phyloP scores from a whole-genome alignment of 768 basidiomycete species.

The Podaxis sp. region DNA sequence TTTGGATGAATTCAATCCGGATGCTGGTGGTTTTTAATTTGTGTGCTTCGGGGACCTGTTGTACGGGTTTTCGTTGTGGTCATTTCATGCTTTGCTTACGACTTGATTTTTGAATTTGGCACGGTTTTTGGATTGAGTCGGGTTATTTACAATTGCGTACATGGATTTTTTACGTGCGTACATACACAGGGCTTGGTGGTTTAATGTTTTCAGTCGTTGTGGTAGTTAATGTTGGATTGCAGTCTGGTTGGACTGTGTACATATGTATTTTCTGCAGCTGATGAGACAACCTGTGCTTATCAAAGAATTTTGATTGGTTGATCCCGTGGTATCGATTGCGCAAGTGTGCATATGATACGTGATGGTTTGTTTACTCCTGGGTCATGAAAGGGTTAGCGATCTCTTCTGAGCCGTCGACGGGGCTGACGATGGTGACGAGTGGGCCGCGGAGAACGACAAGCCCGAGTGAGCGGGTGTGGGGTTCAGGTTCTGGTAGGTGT shows the following conservation, averaged over 20 bases:
- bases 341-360: background rate
- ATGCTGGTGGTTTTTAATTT: background rate
- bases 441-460: constrained; percentile 90
- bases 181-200: background rate
- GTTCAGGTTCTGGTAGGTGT: constrained; percentile 52
- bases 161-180: background rate
- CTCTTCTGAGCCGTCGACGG: constrained; percentile 93
- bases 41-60: background rate
- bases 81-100: too few species aligned
- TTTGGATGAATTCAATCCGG: background rate
- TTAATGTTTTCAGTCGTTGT: background rate
- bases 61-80: background rate
- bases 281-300: background rate
- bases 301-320: background rate
- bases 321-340: background rate
- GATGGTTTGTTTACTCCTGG: constrained; percentile 46
- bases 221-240: background rate
- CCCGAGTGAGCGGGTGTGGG: constrained; percentile 64
- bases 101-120: too few species aligned
- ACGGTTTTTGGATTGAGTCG: background rate
- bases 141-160: background rate
- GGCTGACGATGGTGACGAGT: constrained; percentile 90
- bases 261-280: too few species aligned
- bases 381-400: constrained; percentile 85
- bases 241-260: too few species aligned